Percentiles rank a stretch among this genome's conserved stretches.
Conservation (phyloP, 805 yeast genomes). For the Candida ponderosae region DNA sequence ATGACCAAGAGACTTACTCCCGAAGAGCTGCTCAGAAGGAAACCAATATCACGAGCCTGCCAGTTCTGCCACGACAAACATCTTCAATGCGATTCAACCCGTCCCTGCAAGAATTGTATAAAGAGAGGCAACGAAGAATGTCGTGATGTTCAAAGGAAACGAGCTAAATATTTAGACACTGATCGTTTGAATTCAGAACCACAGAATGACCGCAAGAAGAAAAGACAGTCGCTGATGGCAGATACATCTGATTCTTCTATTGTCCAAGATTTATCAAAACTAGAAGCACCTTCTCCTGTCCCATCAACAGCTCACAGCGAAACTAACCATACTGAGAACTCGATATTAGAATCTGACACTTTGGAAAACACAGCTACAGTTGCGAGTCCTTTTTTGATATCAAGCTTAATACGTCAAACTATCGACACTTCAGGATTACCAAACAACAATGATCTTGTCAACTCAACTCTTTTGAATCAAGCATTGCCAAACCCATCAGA, state of each 20-base stretch:
- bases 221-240: neutral
- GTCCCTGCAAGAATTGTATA: slow-evolving; percentile 68
- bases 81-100: slow-evolving; percentile 54
- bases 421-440: too few relatives aligned
- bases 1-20: slow-evolving; percentile 60
- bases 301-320: neutral
- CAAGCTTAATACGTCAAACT: too few relatives aligned
- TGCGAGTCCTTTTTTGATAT: too few relatives aligned
- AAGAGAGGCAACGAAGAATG: slow-evolving; percentile 57
- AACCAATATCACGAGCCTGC: slow-evolving; percentile 65
- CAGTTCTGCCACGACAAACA: slow-evolving; percentile 67
- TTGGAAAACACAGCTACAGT: too few relatives aligned
- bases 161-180: slow-evolving; percentile 24
- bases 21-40: slow-evolving; percentile 45
- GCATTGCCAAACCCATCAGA: too few relatives aligned
- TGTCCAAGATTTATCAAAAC: neutral
- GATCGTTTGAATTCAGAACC: slow-evolving; percentile 6
- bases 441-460: neutral
- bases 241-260: neutral
- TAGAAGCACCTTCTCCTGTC: neutral
- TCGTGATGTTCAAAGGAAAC: slow-evolving; percentile 48
- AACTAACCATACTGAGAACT: neutral
- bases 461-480: too few relatives aligned
- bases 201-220: too few relatives aligned
- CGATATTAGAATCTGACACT: neutral